These are phyloP conservation scores for Neurospora tetraspora DNA, from an alignment of 495 filamentous ascomycete species.

Conservation along the genomic window DNA sequence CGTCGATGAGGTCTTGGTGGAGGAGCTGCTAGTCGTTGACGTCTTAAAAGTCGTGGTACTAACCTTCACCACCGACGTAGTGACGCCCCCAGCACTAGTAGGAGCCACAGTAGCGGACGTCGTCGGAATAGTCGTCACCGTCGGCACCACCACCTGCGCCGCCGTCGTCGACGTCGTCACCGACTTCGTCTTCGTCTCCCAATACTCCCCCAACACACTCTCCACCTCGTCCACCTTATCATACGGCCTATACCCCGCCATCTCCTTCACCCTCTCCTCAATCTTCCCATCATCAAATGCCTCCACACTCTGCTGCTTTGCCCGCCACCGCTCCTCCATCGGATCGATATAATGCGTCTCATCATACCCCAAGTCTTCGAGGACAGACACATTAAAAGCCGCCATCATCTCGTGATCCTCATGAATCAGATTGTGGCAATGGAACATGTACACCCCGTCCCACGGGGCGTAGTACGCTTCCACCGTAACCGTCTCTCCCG, in stretches of 20 bases:
- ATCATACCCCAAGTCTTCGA: constrained; percentile 36
- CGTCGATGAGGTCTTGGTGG: not conserved
- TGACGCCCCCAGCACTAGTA: not conserved
- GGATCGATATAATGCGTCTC: constrained; percentile 32
- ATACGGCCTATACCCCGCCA: constrained; percentile 19
- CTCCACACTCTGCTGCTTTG: not conserved
- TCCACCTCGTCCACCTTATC: constrained; percentile 19
- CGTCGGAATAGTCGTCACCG: not conserved
- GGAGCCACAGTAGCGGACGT: not conserved
- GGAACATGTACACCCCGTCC: constrained; percentile 48
- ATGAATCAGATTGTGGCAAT: constrained; percentile 49
- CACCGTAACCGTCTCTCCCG: constrained; percentile 37
- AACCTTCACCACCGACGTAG: not conserved
- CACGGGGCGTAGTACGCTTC: constrained; percentile 42
- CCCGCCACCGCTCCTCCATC: constrained; percentile 22
- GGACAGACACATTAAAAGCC: constrained; percentile 45
- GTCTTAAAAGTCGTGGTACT: not conserved
- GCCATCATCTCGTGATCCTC: constrained; percentile 56
- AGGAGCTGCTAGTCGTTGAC: not conserved
- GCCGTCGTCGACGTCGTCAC: not conserved
- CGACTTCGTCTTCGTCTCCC: constrained; percentile 10
- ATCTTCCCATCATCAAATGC: not conserved
- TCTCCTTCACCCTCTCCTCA: constrained; percentile 15
- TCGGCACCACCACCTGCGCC: too few relatives aligned
- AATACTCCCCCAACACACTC: constrained; percentile 16